These are phyloP conservation scores for Tetraselmis striata DNA, from an alignment of 139 green algal genomes.

Conservation along the genomic window DNA sequence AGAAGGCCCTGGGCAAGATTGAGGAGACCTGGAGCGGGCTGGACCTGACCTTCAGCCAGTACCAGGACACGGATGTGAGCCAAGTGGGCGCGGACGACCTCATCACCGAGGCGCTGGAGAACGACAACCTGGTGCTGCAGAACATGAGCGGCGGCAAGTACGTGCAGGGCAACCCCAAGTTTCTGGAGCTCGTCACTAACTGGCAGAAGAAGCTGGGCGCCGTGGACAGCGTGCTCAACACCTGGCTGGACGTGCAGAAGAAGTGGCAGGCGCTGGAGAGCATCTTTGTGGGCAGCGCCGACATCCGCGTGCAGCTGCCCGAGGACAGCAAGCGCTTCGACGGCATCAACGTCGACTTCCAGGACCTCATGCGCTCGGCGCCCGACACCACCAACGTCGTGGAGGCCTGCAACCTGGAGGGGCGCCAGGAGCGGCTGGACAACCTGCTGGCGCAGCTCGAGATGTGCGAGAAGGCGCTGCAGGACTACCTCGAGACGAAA, in stretches of 20 bases:
- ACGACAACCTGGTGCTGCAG: slow-evolving; percentile 83
- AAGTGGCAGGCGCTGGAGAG: slow-evolving; percentile 86
- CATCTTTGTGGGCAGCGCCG: slow-evolving; percentile 81
- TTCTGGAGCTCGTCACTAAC: slow-evolving; percentile 67
- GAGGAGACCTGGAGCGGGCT: slow-evolving; percentile 73
- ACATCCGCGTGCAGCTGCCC: slow-evolving; percentile 88
- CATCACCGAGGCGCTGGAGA: slow-evolving; percentile 76
- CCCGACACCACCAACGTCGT: slow-evolving; percentile 74
- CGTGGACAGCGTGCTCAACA: slow-evolving; percentile 69
- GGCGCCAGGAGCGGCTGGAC: slow-evolving; percentile 80
- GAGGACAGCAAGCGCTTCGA: slow-evolving; percentile 85
- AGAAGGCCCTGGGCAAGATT: slow-evolving; percentile 81
- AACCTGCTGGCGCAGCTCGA: slow-evolving; percentile 80
- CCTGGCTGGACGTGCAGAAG: slow-evolving; percentile 81
- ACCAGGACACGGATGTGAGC: slow-evolving; percentile 41
- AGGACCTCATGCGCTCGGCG: slow-evolving; percentile 72
- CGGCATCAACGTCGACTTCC: slow-evolving; percentile 75
- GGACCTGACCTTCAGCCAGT: slow-evolving; percentile 54
- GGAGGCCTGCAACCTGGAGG: slow-evolving; percentile 82
- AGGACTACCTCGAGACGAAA: slow-evolving; percentile 91
- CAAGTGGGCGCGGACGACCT: slow-evolving; percentile 48
- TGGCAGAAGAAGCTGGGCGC: slow-evolving; percentile 84
- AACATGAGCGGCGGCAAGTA: slow-evolving; percentile 81
- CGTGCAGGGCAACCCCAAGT: slow-evolving; percentile 82
- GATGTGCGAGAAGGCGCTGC: slow-evolving; percentile 87